Evolutionary conservation across 495 filamentous ascomycete species (phyloP), one percentile per base, ranked within the genome.

Genomic region (Aspergillus avenaceus): DNA sequence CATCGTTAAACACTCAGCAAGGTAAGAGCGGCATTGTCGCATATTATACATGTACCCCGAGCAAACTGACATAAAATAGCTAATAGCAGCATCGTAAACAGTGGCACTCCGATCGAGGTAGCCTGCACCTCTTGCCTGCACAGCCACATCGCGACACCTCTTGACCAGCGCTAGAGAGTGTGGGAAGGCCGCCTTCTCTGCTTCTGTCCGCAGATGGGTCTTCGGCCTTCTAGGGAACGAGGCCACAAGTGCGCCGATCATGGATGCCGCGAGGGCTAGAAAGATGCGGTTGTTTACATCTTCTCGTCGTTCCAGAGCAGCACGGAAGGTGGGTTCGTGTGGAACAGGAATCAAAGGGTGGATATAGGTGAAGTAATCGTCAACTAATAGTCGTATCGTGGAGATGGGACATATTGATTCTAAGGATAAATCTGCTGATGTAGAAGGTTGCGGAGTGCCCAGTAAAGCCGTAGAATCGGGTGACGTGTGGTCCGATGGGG

Each of bases 281-380:
- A 93, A 95, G 4, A 77, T 78, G 12, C 74, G 72, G 56, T 83
- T 86, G 5, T 70, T 80, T 24, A 79, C 64, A 64, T 96, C 88
- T 55, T 91, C 84, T 29, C 89, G 77, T 29, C 71, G 76, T 12
- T 75, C 71, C 58, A 92, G 85, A 3, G 85, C 83, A 46, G 78
- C 76, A 26, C 88, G 80, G 55, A 95, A 95, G n/a, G 85, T 83
- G 0, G 86, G 86, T 53, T 95, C 88, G 63, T 96, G 90, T 0
- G 90, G 90, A 41, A 96, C 80, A 0, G 90, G 90, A 26, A 83
- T 76, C n/a, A 96, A 72, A 1, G 90, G 90, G 60, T 96, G 87
- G 46, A 95, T 90, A 62, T 90, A 92, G 7, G 83, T 90, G 60
- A 95, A 95, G 69, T 88, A 95, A 69, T 96, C 90, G 62, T 92